Conservation (phyloP, 257 asterid genomes). For the Fraxinus anomala region DNA sequence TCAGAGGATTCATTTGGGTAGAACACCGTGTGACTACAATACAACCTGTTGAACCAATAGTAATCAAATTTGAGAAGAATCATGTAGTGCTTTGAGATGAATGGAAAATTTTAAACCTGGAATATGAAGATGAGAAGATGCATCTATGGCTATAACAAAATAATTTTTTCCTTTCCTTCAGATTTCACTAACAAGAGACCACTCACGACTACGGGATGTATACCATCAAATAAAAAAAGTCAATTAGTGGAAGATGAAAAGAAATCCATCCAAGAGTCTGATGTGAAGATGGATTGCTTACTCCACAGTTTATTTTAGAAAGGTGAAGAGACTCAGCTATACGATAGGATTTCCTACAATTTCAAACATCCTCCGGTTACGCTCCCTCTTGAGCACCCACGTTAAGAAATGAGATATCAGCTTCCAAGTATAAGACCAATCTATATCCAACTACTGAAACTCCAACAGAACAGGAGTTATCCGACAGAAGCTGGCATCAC, state of each 20-base stretch:
- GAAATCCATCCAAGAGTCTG: background rate
- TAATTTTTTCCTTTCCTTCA: background rate
- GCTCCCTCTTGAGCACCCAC: background rate
- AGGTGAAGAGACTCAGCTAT: background rate
- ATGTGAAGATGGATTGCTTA: background rate
- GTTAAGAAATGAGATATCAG: conserved; percentile 7
- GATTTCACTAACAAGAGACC: background rate
- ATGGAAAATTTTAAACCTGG: background rate
- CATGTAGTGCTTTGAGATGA: background rate
- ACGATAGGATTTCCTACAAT: conserved; percentile 1
- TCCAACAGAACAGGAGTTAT: conserved; percentile 7
- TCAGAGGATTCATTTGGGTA: background rate
- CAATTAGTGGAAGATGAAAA: background rate
- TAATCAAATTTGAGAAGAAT: background rate
- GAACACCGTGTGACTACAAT: background rate
- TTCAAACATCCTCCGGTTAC: conserved; percentile 8
- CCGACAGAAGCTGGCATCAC: background rate
- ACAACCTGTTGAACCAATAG: background rate
- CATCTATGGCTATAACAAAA: background rate
- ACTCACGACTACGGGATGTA: background rate
- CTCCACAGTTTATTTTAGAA: conserved; percentile 2
- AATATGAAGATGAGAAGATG: background rate
- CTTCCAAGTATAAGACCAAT: conserved; percentile 3
- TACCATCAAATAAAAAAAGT: conserved; percentile 1
- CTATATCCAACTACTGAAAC: conserved; percentile 11